Base-by-base conservation (phyloP, 1,284 basidiomycete species). In the Trichosporon inkin region DNA sequence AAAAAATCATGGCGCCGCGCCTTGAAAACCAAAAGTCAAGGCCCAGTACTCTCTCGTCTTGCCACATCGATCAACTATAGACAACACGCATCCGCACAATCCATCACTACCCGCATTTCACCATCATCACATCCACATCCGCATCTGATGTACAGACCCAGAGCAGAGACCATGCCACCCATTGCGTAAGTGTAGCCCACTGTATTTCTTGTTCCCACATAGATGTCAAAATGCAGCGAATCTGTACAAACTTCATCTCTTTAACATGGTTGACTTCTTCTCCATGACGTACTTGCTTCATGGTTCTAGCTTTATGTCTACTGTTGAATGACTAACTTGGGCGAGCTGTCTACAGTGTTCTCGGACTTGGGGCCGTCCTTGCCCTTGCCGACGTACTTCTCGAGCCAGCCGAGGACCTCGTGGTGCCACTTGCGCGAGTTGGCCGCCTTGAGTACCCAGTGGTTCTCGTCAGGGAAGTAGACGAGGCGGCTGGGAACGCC, bases 401-500 rank as follows among this genome's bases (percentile, higher is more conserved):
- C 84, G 63, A 93, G 86, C 90, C 90, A 95, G 60, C 84, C 81
- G 79, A 95, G 87, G 6, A 96, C 88, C 74, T 96, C 93, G 66
- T 88, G 81, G 66, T 77, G 75, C 77, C 77, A 78, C 76, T 88
- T 89, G 70, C 89, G 44, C 47, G 75, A 77, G 69, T 81, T 81
- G 24, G 63, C 61, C 0, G 79, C 68, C 51, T 78, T 76, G 49
- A 80, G 69, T 1, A 78, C 89, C 90, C 90, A 94, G 75, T 95
- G 92, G 70, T 95, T 95, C 80, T 96, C 93, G 69, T 91, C 87
- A 0, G 89, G 89, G 83, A 96, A 96, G 67, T 93, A 86, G 10
- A 96, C 84, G 53, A 96, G 82, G 54, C 93, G 84, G 64, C 85
- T 88, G 6, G 89, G 88, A 32, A 96, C 79, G 13, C 84, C 85